Evolutionary conservation across 2,329 filamentous ascomycete genomes (phyloP), one percentile per base, ranked within the genome.

Genomic region (Bipolaris zeicola): DNA sequence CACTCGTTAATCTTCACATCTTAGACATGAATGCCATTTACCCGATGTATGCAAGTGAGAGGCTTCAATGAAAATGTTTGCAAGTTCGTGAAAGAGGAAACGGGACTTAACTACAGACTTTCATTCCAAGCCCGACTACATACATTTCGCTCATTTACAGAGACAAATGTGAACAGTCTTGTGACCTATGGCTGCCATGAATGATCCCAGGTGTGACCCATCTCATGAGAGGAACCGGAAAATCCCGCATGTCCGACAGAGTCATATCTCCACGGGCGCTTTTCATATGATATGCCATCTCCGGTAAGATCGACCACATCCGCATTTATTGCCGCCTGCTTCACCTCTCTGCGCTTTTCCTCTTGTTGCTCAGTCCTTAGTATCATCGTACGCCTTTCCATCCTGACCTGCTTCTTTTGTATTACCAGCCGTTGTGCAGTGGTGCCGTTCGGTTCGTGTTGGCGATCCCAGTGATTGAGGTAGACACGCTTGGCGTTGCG

Each of bases 261-360:
- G 10, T 16, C 11, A 34, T 46, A 8, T 31, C 14, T 22, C 18
- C 11, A 41, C 14, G 6, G 14, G 22, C 3, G 10, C 24, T 13
- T 38, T 13, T 10, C 24, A 46, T 31, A 5, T 24, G 11, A 14
- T 3, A 18, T 16, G 16, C 45, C 45, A 13, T 45, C 50, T 16
- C 16, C 18, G 1, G 55, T 58, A 31, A 58, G 44, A 43, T 61
- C 55, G n/a, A 61, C 39, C 14, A 61, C 48, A 2, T 47, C 36
- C 6, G 44, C 51, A 14, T 18, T 22, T 2, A n/a, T 14, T 11
- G 31, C 42, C 5, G 58, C 55, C 5, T 42, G 53, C 26, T 38
- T 52, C 28, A 56, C 53, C 3, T 33, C 26, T 20, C 24, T 43
- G 47, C 55, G 31, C 36, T n/a, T 28, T 33, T 48, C 28, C n/a